These are phyloP conservation scores for Dictyostelium intermedium DNA, from an alignment of 78 protist genomes.

Conservation along the genomic window DNA sequence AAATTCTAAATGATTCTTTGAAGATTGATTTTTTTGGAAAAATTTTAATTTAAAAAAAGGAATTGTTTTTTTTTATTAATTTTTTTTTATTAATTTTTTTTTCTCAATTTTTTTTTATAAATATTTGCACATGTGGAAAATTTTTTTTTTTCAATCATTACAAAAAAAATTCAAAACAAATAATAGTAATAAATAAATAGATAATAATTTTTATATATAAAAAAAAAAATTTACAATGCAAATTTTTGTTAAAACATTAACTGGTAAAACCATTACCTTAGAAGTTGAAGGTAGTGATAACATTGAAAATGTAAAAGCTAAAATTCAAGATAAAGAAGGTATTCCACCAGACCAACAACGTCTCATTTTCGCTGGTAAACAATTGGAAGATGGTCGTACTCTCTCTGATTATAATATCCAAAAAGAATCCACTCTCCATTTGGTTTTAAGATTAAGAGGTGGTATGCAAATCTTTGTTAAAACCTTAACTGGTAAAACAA, in stretches of 20 bases:
- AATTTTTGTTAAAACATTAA: neutral
- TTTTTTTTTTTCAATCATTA: too few relatives aligned
- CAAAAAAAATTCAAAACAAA: too few relatives aligned
- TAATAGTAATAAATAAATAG: too few relatives aligned
- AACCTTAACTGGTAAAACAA: conserved; percentile 99
- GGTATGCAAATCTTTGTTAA: conserved; percentile 97
- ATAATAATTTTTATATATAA: too few relatives aligned
- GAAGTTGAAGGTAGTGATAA: conserved; percentile 97
- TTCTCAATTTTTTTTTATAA: too few relatives aligned
- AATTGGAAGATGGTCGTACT: conserved; percentile 99
- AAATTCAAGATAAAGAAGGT: conserved; percentile 99
- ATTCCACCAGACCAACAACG: conserved; percentile 99
- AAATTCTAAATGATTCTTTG: too few relatives aligned
- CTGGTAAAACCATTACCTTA: conserved; percentile 99
- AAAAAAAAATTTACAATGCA: too few relatives aligned
- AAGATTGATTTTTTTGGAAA: too few relatives aligned
- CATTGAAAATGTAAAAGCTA: conserved; percentile 98
- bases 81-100: too few relatives aligned
- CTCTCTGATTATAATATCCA: conserved; percentile 98
- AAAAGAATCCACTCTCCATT: conserved; percentile 97
- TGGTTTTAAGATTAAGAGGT: conserved; percentile 89
- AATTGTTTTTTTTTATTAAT: too few relatives aligned
- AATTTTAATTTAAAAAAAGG: too few relatives aligned
- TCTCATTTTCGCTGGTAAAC: conserved; percentile 98
- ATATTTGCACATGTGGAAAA: too few relatives aligned